These are phyloP conservation scores for Murraya koenigii DNA, from an alignment of 345 rosid genomes.

Conservation along the genomic window DNA sequence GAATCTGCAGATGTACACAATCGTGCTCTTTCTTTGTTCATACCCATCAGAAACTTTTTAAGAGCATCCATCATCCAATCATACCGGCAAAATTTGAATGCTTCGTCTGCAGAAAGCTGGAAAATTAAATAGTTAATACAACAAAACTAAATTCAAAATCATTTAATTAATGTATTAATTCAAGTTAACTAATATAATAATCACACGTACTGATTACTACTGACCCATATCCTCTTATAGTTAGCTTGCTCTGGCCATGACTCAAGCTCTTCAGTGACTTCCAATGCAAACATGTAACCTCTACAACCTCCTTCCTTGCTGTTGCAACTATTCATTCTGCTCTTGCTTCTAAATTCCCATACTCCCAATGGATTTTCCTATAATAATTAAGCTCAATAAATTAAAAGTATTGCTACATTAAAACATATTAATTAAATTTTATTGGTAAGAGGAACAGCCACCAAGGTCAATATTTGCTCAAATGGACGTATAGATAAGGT, in stretches of 20 bases:
- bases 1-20: neutral
- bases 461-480: too few relatives aligned
- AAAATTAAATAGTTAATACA: neutral
- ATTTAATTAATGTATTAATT: too few relatives aligned
- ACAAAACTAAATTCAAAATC: neutral
- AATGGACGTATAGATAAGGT: too few relatives aligned
- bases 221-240: slow-evolving; percentile 47
- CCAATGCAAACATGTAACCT: slow-evolving; percentile 73
- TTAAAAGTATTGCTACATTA: neutral
- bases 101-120: slow-evolving; percentile 37
- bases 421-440: too few relatives aligned
- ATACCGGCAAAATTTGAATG: slow-evolving; percentile 40
- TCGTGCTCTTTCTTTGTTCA: neutral
- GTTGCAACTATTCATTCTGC: slow-evolving; percentile 32
- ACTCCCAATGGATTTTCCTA: slow-evolving; percentile 43
- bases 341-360: slow-evolving; percentile 67
- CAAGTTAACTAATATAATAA: neutral
- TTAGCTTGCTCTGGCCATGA: slow-evolving; percentile 43
- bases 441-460: neutral
- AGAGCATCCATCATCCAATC: slow-evolving; percentile 62
- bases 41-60: slow-evolving; percentile 8
- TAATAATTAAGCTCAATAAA: neutral
- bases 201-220: neutral
- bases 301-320: slow-evolving; percentile 53
- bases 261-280: slow-evolving; percentile 45